Evolutionary conservation across 345 rosid species (phyloP), one percentile per base, ranked within the genome.

Genomic region (Boechera retrofracta): DNA sequence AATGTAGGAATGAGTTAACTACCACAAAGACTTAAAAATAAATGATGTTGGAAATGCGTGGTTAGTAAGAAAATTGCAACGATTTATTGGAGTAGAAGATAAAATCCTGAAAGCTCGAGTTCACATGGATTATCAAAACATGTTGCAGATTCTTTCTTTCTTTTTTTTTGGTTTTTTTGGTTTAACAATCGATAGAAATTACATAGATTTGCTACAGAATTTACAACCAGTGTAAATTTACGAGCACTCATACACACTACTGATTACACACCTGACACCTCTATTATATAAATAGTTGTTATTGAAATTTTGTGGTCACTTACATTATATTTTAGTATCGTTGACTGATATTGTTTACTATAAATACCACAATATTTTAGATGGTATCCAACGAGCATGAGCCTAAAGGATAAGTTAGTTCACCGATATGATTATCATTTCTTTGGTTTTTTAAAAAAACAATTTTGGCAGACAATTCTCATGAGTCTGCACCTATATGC

Each of bases 261-360:
- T 31, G 32, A 31, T 31, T 35, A 35, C 38, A 36, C 39, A 7
- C 41, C 10, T 36, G 41, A 36, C 41, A 36, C 41, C 41, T 36
- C 41, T 36, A 36, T 36, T 7, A 36, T 0, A 36, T 7, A 36
- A 7, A 9, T 36, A 36, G 10, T 36, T 36, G 41, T 36, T 36
- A 7, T 36, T 36, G 41, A 36, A 36, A 36, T 36, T 36, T 36
- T 36, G 39, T 36, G 41, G 32, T 36, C 41, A 36, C 10, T 36
- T 2, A 36, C 41, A 10, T 39, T 4, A n/a, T 15, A 6, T 4
- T 53, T 26, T 26, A 41, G 33, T 54, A 54, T 54, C 7, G 33
- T 54, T 54, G 57, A 53, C 57, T 53, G 15, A 53, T 52, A 9
- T 53, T 28, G n/a, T 53, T 26, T 33, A 54, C 58, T 54, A 54